phyloP scores from a whole-genome alignment of 306 rosid genomes.

The Quercus alba region DNA sequence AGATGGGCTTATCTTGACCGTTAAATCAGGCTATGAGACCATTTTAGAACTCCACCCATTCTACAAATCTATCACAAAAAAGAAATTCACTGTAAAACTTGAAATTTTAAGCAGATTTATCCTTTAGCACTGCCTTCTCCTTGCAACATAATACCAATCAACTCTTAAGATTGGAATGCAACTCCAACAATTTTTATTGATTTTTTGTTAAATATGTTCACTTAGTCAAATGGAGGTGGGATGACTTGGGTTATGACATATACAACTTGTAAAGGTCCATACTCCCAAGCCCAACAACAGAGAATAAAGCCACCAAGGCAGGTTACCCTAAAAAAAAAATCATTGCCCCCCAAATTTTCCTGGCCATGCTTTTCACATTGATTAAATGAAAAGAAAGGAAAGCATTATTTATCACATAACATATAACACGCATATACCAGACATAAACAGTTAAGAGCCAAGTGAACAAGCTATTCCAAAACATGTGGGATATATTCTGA shows the following conservation, averaged over 20 bases:
- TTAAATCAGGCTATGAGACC: background rate
- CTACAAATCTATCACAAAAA: background rate
- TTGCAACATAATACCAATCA: background rate
- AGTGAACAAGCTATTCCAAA: background rate
- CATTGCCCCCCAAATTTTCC: background rate
- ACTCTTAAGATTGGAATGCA: background rate
- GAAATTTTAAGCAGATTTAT: background rate
- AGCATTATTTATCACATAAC: background rate
- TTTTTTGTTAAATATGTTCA: background rate
- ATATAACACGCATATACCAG: background rate
- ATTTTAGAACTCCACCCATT: background rate
- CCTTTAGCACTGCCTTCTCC: background rate
- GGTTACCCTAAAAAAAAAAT: background rate
- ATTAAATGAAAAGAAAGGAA: background rate
- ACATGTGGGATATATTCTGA: background rate
- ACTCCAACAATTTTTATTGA: background rate
- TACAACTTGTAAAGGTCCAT: background rate
- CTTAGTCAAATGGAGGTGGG: background rate
- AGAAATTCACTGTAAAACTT: background rate
- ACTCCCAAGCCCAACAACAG: background rate
- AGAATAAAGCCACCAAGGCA: background rate
- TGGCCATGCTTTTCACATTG: background rate
- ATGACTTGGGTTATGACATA: background rate
- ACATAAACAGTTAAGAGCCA: background rate
- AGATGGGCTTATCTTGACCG: background rate